Conservation (phyloP, 148 eudicot species). For the Vaccinium myrtillus region DNA sequence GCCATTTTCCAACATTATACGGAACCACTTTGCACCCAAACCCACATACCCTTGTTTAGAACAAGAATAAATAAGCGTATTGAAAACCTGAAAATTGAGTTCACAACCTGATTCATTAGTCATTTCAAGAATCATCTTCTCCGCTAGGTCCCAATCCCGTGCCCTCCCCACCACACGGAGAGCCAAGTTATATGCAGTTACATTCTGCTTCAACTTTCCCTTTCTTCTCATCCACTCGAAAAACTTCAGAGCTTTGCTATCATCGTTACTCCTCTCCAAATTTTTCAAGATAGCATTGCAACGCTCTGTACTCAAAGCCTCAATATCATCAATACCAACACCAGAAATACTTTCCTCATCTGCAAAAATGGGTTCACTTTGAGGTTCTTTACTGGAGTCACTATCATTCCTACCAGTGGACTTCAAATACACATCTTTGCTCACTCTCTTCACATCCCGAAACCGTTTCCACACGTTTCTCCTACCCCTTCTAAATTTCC, state of each 20-base stretch:
- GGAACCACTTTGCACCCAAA: constrained; percentile 69
- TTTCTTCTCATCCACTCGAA: constrained; percentile 78
- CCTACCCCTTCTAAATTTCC: constrained; percentile 21
- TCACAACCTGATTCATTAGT: constrained; percentile 53
- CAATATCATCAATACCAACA: constrained; percentile 33
- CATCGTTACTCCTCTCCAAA: constrained; percentile 54
- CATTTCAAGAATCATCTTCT: constrained; percentile 65
- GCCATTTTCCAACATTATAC: constrained; percentile 65
- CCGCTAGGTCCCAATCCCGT: constrained; percentile 74
- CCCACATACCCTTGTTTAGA: constrained; percentile 59
- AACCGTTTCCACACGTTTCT: constrained; percentile 42
- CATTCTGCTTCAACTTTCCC: constrained; percentile 65
- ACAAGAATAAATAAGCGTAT: constrained; percentile 83
- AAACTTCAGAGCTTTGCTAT: constrained; percentile 46
- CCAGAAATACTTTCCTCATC: not conserved
- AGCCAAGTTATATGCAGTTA: constrained; percentile 61
- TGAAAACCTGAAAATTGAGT: constrained; percentile 68
- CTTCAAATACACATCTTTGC: constrained; percentile 24
- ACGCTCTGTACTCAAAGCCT: constrained; percentile 35
- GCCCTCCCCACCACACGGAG: constrained; percentile 77
- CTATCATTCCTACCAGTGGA: constrained; percentile 6
- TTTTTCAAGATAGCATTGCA: constrained; percentile 61
- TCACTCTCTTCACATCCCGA: constrained; percentile 27
- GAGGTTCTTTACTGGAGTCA: constrained; percentile 1
- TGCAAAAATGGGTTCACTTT: constrained; percentile 16